Conservation (phyloP, 2,329 filamentous ascomycete genomes). For the Arthrocladium fulminans region DNA sequence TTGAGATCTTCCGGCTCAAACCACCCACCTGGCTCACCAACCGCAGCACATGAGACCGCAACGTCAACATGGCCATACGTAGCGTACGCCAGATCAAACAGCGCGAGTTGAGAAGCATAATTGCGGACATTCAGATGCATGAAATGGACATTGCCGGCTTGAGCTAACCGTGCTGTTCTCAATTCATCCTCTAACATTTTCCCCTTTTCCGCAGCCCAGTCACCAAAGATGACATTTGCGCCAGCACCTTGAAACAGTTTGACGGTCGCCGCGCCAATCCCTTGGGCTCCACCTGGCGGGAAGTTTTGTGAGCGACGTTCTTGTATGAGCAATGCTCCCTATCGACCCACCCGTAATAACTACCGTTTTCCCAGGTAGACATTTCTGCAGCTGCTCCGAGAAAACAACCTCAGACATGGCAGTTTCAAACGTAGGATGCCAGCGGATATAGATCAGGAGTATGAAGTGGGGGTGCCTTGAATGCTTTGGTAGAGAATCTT, state of each 20-base stretch:
- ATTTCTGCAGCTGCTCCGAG: conserved; percentile 12
- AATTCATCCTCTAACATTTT: conserved; percentile 20
- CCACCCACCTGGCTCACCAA: conserved; percentile 30
- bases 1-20: conserved; percentile 18
- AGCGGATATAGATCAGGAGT: too few species aligned
- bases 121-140: conserved; percentile 34
- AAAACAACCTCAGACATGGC: conserved; percentile 12
- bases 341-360: conserved; percentile 15
- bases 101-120: conserved; percentile 36
- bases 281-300: conserved; percentile 29
- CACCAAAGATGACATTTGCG: conserved; percentile 39
- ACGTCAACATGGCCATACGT: conserved; percentile 40
- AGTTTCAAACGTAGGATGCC: too few species aligned
- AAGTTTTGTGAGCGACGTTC: background rate
- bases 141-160: conserved; percentile 17
- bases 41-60: conserved; percentile 41
- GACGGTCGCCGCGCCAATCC: conserved; percentile 38
- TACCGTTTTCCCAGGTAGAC: conserved; percentile 16
- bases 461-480: background rate
- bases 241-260: conserved; percentile 31
- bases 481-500: background rate
- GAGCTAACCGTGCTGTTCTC: background rate
- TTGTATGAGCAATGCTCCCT: too few species aligned
- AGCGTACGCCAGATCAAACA: conserved; percentile 40
- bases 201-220: conserved; percentile 25